A percentile compares a stretch with the other conserved stretches of the same genome.
These are phyloP conservation scores for Coccomyxa subellipsoidea DNA, from an alignment of 163 green algal genomes.

Conservation along the genomic window DNA sequence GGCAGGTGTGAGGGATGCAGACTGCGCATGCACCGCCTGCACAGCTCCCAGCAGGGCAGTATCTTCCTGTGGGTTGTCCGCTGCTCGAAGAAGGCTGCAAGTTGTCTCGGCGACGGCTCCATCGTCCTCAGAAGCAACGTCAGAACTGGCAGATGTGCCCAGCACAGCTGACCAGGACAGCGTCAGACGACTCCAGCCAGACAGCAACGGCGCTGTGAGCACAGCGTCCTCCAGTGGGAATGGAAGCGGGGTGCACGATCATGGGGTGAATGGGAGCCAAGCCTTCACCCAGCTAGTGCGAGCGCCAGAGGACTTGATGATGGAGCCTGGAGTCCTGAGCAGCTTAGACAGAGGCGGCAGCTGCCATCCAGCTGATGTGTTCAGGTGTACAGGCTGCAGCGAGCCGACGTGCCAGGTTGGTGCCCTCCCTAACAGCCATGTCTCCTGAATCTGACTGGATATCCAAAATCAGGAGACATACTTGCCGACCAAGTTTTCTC, in stretches of 20 bases:
- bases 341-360: conserved; percentile 45
- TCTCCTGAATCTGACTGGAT: too few relatives aligned
- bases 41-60: neutral
- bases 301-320: conserved; percentile 60
- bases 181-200: neutral
- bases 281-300: neutral
- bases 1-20: neutral
- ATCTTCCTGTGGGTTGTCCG: neutral
- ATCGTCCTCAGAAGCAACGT: neutral
- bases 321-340: conserved; percentile 60
- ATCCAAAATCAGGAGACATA: too few relatives aligned
- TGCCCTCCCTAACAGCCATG: neutral
- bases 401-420: conserved; percentile 50
- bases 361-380: conserved; percentile 52
- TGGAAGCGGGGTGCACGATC: neutral
- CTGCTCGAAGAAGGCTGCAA: neutral
- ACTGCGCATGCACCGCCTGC: too few relatives aligned
- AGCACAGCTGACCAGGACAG: neutral
- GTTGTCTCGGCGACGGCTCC: neutral
- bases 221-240: neutral
- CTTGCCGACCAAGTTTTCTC: too few relatives aligned
- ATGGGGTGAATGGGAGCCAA: neutral
- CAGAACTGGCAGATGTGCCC: neutral
- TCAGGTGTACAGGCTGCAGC: conserved; percentile 71
- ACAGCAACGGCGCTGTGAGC: neutral